Conservation (phyloP, 768 basidiomycete genomes). For the Serendipita sp. region DNA sequence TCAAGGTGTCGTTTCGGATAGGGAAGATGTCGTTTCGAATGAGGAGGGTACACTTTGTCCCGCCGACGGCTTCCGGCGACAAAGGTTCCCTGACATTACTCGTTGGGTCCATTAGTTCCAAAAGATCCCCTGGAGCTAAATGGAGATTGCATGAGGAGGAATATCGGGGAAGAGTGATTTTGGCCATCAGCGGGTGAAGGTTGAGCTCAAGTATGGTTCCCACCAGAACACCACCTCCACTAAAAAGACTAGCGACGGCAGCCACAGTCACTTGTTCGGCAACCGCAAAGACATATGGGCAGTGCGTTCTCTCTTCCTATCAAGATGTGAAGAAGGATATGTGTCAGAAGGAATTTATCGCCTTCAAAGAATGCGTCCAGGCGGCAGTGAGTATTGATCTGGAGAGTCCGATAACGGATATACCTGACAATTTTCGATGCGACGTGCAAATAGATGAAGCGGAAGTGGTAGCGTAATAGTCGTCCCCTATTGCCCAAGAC, state of each 20-base stretch:
- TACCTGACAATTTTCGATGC: neutral
- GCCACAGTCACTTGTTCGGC: conserved; percentile 55
- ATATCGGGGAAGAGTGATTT: too few relatives aligned
- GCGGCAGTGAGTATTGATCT: conserved; percentile 42
- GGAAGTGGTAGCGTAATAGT: conserved; percentile 29
- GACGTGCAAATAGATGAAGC: conserved; percentile 29
- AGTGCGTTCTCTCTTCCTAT: conserved; percentile 72
- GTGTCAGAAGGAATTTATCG: conserved; percentile 70
- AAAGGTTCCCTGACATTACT: too few relatives aligned
- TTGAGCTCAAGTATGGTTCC: neutral
- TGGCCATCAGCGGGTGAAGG: neutral
- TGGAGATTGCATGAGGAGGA: too few relatives aligned
- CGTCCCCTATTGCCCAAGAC: neutral
- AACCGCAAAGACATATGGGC: conserved; percentile 69
- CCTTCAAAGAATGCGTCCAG: conserved; percentile 70
- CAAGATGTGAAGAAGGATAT: conserved; percentile 70
- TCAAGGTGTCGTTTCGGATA: too few relatives aligned
- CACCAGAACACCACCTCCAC: conserved; percentile 23
- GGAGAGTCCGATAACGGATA: too few relatives aligned
- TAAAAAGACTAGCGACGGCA: conserved; percentile 51
- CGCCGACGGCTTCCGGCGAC: too few relatives aligned
- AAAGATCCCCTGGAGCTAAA: too few relatives aligned
- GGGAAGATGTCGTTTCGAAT: too few relatives aligned
- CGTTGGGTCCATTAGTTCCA: too few relatives aligned
- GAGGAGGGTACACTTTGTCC: too few relatives aligned